phyloP scores from a whole-genome alignment of 2,329 filamentous ascomycete species.

The Fusarium keratoplasticum region DNA sequence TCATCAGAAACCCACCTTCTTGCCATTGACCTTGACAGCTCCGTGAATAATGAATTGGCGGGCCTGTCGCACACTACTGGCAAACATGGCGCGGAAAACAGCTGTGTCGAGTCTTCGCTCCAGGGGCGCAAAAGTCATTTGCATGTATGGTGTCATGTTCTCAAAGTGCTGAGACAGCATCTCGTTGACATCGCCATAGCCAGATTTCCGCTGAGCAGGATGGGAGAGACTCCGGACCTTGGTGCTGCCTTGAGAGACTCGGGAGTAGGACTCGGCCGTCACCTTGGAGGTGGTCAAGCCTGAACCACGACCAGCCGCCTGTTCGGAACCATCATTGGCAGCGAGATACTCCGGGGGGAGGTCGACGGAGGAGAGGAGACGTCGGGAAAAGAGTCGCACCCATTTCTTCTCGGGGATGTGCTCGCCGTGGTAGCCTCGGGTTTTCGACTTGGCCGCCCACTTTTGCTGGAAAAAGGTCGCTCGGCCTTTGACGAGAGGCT shows the following conservation, averaged over 20 bases:
- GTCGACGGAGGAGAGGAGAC: constrained; percentile 83
- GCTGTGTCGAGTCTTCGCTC: constrained; percentile 95
- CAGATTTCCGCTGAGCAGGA: constrained; percentile 38
- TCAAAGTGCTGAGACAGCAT: constrained; percentile 49
- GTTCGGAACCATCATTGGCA: constrained; percentile 81
- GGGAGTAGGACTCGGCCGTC: constrained; percentile 51
- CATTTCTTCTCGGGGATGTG: constrained; percentile 94
- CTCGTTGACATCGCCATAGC: constrained; percentile 49
- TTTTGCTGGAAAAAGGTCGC: constrained; percentile 97
- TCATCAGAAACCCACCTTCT: constrained; percentile 72
- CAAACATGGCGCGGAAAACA: constrained; percentile 92
- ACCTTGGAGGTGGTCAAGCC: constrained; percentile 62
- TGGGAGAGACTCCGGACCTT: constrained; percentile 31
- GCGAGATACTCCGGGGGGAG: constrained; percentile 88
- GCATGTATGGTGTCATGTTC: constrained; percentile 85
- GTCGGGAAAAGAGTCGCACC: constrained; percentile 90
- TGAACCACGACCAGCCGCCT: constrained; percentile 85
- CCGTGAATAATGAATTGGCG: constrained; percentile 95
- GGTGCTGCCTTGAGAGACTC: constrained; percentile 39
- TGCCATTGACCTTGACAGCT: constrained; percentile 93
- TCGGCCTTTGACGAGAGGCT: constrained; percentile 46
- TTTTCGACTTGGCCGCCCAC: constrained; percentile 88
- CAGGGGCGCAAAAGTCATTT: constrained; percentile 93
- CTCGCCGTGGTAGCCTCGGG: constrained; percentile 93
- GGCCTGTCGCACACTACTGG: constrained; percentile 91